Evolutionary conservation across 148 eudicot species (phyloP), one percentile per base, ranked within the genome.

Genomic region (Camellia lanceoleosa): DNA sequence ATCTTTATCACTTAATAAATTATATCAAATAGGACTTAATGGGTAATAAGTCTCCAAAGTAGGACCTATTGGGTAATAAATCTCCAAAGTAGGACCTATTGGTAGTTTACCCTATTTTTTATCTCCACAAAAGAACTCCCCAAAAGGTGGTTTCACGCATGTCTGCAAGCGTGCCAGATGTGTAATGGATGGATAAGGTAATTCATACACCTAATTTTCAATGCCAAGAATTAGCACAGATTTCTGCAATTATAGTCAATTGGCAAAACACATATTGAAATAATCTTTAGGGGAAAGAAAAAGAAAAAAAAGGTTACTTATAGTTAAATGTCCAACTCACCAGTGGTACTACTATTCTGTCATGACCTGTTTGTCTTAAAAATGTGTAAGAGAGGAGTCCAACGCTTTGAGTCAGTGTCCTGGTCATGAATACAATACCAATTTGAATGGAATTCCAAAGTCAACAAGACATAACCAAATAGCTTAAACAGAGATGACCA

Each of bases 271-370:
- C 10, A 20, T 10, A 49, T 7, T 71, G 58, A 49, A 49, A 70
- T 13, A 7, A 51, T 10, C n/a, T 15, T 14, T 68, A 41, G 5
- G 68, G 14, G 68, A 52, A 44, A 51, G 20, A 64, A 13, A 19
- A 1, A 19, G 11, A 43, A 42, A 42, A 75, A 42, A 41, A 4
- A 42, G 15, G 42, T 0, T 5, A 4, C 38, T 46, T 38, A 7
- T 60, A 59, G 3, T 58, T 61, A 42, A 52, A 49, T 20, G 11
- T 38, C 62, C 52, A 18, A 81, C 92, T 85, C 85, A 89, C 94
- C 92, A 89, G 82, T 63, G 94, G 94, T 69, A 91, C 92, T 20
- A 91, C 89, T 67, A 91, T 89, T 82, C 90, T 88, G 84, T 89
- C 89, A n/a, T 82, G 82, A 68, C 92, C 84, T 74, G 87, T 80